Percentiles rank a stretch among this genome's conserved stretches.
Conservation (phyloP, 106 monocot genomes). For the Gastrodia elata region DNA sequence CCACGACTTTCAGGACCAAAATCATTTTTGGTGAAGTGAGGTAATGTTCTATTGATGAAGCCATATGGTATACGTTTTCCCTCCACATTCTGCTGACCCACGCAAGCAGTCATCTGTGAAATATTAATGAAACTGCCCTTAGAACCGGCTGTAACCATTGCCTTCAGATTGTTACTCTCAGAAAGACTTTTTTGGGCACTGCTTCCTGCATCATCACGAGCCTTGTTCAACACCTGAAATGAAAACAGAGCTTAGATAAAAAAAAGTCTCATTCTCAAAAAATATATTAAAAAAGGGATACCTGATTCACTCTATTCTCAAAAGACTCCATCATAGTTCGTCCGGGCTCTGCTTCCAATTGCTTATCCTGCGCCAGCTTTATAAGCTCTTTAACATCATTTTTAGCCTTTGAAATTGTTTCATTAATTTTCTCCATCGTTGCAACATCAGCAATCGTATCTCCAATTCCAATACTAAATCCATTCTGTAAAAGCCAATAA, state of each 20-base stretch:
- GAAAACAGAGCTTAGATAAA: constrained; percentile 8
- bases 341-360: constrained; percentile 87
- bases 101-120: constrained; percentile 99
- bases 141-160: constrained; percentile 97
- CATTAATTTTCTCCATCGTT: constrained; percentile 97
- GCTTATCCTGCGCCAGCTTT: constrained; percentile 71
- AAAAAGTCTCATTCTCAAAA: neutral
- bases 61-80: constrained; percentile 98
- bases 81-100: constrained; percentile 99
- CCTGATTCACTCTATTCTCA: constrained; percentile 97
- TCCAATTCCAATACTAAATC: constrained; percentile 95
- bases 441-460: constrained; percentile 97
- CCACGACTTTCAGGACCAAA: constrained; percentile 99
- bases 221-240: constrained; percentile 93
- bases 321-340: constrained; percentile 97
- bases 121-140: constrained; percentile 99
- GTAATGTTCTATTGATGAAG: constrained; percentile 81
- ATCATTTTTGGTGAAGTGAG: constrained; percentile 94
- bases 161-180: constrained; percentile 96
- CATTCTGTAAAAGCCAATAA: constrained; percentile 95
- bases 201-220: constrained; percentile 95
- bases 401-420: constrained; percentile 90
- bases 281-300: constrained; percentile 4
- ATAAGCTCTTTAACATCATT: constrained; percentile 94
- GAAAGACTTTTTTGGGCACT: constrained; percentile 98